A percentile compares a stretch with the other conserved stretches of the same genome.
These are phyloP conservation scores for Yamadazyma insecticola DNA, from an alignment of 805 yeast genomes.

Conservation along the genomic window DNA sequence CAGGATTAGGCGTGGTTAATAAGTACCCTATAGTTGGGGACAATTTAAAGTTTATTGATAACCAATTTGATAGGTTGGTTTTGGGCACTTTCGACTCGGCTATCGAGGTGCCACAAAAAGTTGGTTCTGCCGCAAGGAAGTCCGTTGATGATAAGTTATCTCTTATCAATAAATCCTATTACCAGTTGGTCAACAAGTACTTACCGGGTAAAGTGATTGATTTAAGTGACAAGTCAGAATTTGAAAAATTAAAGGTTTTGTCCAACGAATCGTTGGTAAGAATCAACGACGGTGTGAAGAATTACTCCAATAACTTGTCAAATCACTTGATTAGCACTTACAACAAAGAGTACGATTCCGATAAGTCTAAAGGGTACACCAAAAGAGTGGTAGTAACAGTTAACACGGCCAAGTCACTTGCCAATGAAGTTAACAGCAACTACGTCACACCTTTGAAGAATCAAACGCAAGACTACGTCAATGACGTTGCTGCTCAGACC, in stretches of 20 bases:
- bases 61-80: constrained; percentile 18
- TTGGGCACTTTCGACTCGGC: too few species aligned
- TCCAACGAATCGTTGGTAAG: constrained; percentile 15
- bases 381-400: constrained; percentile 21
- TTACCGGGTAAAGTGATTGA: constrained; percentile 25
- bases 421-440: constrained; percentile 23
- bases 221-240: constrained; percentile 16
- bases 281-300: constrained; percentile 20
- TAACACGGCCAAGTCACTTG: constrained; percentile 3
- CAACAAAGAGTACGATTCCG: constrained; percentile 25
- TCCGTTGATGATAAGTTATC: constrained; percentile 6
- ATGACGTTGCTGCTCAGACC: constrained; percentile 29
- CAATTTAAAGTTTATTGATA: constrained; percentile 18
- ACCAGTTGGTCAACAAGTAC: constrained; percentile 13
- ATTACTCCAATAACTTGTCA: constrained; percentile 11
- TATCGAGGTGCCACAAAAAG: too few species aligned
- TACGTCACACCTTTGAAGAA: constrained; percentile 36
- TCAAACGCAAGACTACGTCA: constrained; percentile 35
- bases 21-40: constrained; percentile 15
- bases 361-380: constrained; percentile 12
- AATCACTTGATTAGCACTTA: constrained; percentile 28
- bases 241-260: constrained; percentile 16
- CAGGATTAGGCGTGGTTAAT: constrained; percentile 18
- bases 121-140: too few species aligned
- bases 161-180: constrained; percentile 7